Evolutionary conservation across 1,284 basidiomycete species (phyloP), one percentile per base, ranked within the genome.

Genomic region (Cryptococcus sp.): DNA sequence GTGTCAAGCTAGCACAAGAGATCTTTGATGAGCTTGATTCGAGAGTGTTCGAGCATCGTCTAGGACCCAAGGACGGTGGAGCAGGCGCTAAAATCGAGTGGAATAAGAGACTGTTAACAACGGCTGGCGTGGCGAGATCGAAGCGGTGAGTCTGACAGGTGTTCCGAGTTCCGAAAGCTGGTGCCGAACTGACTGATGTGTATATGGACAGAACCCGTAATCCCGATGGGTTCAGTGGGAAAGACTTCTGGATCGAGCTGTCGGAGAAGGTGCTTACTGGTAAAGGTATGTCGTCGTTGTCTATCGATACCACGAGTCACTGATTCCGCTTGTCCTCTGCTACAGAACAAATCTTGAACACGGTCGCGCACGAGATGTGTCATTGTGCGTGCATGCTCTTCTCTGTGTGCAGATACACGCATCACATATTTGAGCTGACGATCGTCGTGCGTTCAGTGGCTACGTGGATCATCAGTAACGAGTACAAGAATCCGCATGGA

Each of bases 331-430:
- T 16, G 3, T 19, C 2, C 8, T 44, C 11, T 8, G 8, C 22
- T 44, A 19, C 45, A 74, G 72, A 69, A 23, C 73, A 74, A 55
- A 73, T 78, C 43, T 55, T 68, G 19, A 67, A 61, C 50, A 78
- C 77, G 0, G 70, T 78, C 34, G 76, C 77, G 15, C 77, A 78
- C 52, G 77, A 78, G 54, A 76, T 78, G 75, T 78, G 77, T 61
- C 77, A 78, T 64, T 47, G 73, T 75, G 50, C 59, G 73, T 62
- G 23, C 7, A 34, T 34, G 29, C 29, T 34, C 5, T 29, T 17
- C 10, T 13, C 13, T 7, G 10, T 37, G 38, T 19, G 29, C 23
- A 49, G 25, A 47, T 29, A 16, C 10, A 7, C 10, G 6, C 11
- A n/a, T 45, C 10, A 26, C 23, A 10, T 37, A 17, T 7, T 22